phyloP scores from a whole-genome alignment of 2,329 filamentous ascomycete species.

The Alternaria solani region DNA sequence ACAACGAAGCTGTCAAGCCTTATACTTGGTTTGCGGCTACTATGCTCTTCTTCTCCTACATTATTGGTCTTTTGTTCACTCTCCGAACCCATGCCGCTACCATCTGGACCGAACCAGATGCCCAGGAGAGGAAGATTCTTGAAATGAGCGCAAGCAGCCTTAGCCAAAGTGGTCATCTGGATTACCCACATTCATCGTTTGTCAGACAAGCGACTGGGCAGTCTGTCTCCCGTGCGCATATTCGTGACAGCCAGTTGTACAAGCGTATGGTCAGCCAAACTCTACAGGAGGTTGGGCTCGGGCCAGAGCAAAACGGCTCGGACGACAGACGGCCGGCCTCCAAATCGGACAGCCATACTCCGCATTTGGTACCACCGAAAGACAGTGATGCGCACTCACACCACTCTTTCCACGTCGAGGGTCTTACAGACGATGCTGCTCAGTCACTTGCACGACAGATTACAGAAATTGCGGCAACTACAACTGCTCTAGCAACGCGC shows the following conservation, averaged over 20 bases:
- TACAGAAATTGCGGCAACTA: constrained; percentile 91
- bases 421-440: constrained; percentile 83
- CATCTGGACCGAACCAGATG: constrained; percentile 84
- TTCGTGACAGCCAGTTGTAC: constrained; percentile 88
- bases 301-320: constrained; percentile 60
- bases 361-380: constrained; percentile 49
- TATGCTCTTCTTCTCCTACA: constrained; percentile 88
- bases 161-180: constrained; percentile 40
- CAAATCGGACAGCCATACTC: constrained; percentile 40
- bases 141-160: constrained; percentile 50
- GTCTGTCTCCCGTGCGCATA: constrained; percentile 60
- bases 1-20: constrained; percentile 85
- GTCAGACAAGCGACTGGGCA: constrained; percentile 40
- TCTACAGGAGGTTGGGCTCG: constrained; percentile 79
- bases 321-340: constrained; percentile 43
- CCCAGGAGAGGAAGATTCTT: constrained; percentile 55
- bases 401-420: constrained; percentile 63
- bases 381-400: constrained; percentile 48
- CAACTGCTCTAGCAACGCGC: constrained; percentile 83
- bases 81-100: constrained; percentile 94
- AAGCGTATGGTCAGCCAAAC: constrained; percentile 93
- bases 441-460: constrained; percentile 83
- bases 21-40: constrained; percentile 90
- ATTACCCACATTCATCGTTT: constrained; percentile 43
- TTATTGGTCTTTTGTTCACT: constrained; percentile 95